A percentile compares a stretch with the other conserved stretches of the same genome.
phyloP scores from a whole-genome alignment of 768 basidiomycete genomes.

The Pisolithus sp. region DNA sequence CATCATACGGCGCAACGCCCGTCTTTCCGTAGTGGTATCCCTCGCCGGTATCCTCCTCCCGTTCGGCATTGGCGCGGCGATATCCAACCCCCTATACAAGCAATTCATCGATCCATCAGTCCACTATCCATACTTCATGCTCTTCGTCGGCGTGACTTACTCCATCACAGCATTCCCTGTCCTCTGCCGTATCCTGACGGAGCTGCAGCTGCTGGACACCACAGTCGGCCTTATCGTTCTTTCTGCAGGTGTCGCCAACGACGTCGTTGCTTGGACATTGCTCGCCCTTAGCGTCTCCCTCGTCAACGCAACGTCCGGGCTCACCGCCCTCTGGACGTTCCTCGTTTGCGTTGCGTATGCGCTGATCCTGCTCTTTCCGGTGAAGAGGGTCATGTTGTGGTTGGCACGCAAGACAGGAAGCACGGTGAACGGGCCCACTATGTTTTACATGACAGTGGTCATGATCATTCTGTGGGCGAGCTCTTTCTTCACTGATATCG shows the following conservation, averaged over 20 bases:
- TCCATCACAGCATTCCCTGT: conserved; percentile 88
- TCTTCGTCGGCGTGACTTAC: conserved; percentile 90
- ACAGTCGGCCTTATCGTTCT: conserved; percentile 90
- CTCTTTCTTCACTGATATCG: conserved; percentile 90
- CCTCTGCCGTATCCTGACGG: conserved; percentile 82
- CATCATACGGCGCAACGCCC: conserved; percentile 72
- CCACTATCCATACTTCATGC: conserved; percentile 83
- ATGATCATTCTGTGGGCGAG: conserved; percentile 78
- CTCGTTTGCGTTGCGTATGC: conserved; percentile 77
- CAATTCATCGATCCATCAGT: conserved; percentile 56
- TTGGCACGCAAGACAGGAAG: conserved; percentile 75
- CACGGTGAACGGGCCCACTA: conserved; percentile 73
- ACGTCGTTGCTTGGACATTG: conserved; percentile 84
- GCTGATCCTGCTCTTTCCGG: conserved; percentile 65
- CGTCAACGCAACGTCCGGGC: conserved; percentile 78
- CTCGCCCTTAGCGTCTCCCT: conserved; percentile 89
- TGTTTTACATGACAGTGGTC: conserved; percentile 82
- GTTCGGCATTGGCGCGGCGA: conserved; percentile 78
- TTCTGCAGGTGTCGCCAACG: conserved; percentile 87
- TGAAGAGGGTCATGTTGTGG: conserved; percentile 57
- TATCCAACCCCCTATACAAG: conserved; percentile 69
- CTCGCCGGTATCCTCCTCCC: conserved; percentile 80
- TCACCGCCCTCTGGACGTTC: conserved; percentile 83
- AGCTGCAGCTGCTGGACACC: conserved; percentile 86
- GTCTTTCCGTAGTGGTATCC: conserved; percentile 61